Evolutionary conservation across 495 filamentous ascomycete species (phyloP), one percentile per base, ranked within the genome.

Genomic region (Evernia prunastri): DNA sequence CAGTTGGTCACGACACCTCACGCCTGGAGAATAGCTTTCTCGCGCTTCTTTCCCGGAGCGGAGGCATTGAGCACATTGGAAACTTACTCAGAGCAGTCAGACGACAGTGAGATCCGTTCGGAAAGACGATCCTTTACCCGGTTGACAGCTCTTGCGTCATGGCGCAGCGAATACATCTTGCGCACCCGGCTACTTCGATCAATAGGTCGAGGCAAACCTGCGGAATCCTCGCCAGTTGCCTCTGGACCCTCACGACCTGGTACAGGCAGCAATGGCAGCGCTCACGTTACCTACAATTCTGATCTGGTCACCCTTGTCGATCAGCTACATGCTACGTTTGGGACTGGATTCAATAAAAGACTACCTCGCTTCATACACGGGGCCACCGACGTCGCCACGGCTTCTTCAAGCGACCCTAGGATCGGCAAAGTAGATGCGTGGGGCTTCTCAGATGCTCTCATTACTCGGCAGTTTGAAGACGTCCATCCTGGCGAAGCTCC

Each of bases 81-180:
- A 65, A 64, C 60, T 43, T 61, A 45, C 37, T 59, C 43, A 49
- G 68, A 43, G 51, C 66, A 25, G 60, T 68, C 71, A 20, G 75
- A 72, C 25, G 76, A 72, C 61, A 72, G 64, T 20, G 83, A 88
- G 37, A 74, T 87, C 31, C 81, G 83, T 51, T 81, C 81, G 10
- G 87, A 92, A 68, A 84, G 82, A 67, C 87, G 90, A 23, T 79
- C 82, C 63, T 97, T 97, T 69, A 83, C 90, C 11, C 82, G 91
- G 59, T 79, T 97, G 45, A 92, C 89, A 36, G 81, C 85, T 17
- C 77, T 89, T 51, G 87, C 89, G 25, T 92, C 92, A 1, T 97
- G 92, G 92, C 84, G 91, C 37, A 95, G 89, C 72, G 92, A 97
- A 71, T 97, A 96, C 71, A 88, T 96, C 47, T 73, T 94, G 36